Conservation (phyloP, 345 rosid species). For the Noccaea caerulescens region DNA sequence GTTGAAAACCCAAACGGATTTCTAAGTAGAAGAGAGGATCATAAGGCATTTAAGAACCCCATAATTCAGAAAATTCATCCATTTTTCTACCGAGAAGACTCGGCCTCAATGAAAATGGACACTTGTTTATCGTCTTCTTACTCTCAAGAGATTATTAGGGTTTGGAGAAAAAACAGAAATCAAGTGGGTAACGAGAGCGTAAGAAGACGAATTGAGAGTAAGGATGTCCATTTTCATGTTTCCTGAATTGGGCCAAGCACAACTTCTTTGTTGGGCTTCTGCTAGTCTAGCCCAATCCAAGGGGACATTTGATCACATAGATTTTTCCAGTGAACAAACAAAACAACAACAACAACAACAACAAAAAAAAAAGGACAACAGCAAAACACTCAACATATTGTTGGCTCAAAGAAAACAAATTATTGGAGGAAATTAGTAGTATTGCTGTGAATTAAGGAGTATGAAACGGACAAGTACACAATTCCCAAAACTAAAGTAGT, state of each 20-base stretch:
- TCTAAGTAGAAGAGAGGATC: background rate
- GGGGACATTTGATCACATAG: background rate
- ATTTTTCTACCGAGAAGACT: background rate
- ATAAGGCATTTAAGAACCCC: background rate
- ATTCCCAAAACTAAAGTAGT: too few species aligned
- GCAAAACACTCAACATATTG: too few species aligned
- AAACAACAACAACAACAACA: too few species aligned
- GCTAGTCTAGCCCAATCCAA: background rate
- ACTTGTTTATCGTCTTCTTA: background rate
- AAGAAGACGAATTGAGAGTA: background rate
- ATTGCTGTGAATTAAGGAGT: too few species aligned
- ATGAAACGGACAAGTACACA: too few species aligned
- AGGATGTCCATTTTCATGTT: background rate
- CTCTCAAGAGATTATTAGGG: background rate
- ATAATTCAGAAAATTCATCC: background rate
- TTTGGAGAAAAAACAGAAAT: background rate
- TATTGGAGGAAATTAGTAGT: too few species aligned
- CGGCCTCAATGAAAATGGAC: background rate
- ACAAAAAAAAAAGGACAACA: too few species aligned
- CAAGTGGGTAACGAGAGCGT: conserved; percentile 1
- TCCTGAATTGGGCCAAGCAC: background rate
- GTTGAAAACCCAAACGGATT: background rate
- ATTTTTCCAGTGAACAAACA: too few species aligned
- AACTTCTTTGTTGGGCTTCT: background rate
- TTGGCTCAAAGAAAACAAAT: too few species aligned